Conservation (phyloP, 345 rosid species). For the Salix purpurea region DNA sequence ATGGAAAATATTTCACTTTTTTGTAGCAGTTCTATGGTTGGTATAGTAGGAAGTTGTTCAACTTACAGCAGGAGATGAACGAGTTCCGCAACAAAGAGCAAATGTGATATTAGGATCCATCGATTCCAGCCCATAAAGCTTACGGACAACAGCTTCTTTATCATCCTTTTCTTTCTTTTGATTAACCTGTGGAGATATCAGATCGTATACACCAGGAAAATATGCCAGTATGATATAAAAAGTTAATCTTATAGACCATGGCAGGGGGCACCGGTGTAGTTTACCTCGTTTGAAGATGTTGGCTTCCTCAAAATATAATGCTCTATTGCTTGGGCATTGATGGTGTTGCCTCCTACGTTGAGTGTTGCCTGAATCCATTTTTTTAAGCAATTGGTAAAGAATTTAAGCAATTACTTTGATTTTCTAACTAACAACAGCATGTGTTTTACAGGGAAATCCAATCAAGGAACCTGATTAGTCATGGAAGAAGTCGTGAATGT, state of each 20-base stretch:
- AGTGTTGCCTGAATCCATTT: conserved; percentile 57
- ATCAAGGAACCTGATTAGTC: not conserved
- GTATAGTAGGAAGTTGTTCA: not conserved
- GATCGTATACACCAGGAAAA: not conserved
- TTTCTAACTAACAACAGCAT: not conserved
- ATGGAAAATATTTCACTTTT: not conserved
- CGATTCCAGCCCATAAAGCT: conserved; percentile 57
- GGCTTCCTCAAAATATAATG: conserved; percentile 66
- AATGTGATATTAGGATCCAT: conserved; percentile 70
- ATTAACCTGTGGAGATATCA: conserved; percentile 14
- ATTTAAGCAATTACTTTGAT: not conserved
- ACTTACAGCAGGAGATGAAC: conserved; percentile 87
- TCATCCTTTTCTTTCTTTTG: conserved; percentile 46
- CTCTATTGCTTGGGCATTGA: conserved; percentile 80
- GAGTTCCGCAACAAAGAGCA: conserved; percentile 84
- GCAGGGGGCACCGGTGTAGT: not conserved
- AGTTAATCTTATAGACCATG: not conserved
- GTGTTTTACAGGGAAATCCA: not conserved
- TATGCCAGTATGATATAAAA: not conserved
- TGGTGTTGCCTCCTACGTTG: conserved; percentile 71
- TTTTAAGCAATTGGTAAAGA: not conserved
- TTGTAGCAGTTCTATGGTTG: not conserved
- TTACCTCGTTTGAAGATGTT: conserved; percentile 34
- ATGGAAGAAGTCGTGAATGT: not conserved
- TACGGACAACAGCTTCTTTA: conserved; percentile 54